Percentiles rank a stretch among this genome's conserved stretches.
phyloP scores from a whole-genome alignment of 768 basidiomycete genomes.

The Lactarius psammicola region DNA sequence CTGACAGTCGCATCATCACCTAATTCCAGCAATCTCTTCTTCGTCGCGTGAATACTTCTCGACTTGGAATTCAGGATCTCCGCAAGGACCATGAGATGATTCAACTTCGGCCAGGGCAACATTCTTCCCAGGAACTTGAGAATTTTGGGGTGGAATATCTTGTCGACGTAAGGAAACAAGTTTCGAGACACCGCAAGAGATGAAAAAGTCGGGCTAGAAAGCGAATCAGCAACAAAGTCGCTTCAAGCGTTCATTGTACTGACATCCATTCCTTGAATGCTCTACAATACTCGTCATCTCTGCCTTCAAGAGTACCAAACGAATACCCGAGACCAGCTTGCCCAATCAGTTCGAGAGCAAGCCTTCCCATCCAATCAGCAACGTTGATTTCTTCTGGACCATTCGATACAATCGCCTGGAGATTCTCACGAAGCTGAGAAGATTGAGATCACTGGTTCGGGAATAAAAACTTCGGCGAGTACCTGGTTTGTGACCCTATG shows the following conservation, averaged over 20 bases:
- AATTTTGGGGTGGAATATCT: conserved; percentile 29
- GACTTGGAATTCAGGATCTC: conserved; percentile 41
- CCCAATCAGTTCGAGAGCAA: conserved; percentile 30
- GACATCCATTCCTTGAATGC: conserved; percentile 28
- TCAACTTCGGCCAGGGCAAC: conserved; percentile 36
- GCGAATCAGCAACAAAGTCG: background rate
- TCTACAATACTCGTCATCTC: background rate
- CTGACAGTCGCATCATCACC: conserved; percentile 38
- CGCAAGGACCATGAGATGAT: conserved; percentile 37
- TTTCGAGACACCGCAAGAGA: conserved; percentile 7
- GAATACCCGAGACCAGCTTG: conserved; percentile 32
- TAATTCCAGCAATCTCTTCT: conserved; percentile 37
- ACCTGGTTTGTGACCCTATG: conserved; percentile 25
- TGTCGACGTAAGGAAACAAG: conserved; percentile 21
- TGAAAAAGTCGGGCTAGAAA: conserved; percentile 21
- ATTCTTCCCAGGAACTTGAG: conserved; percentile 36
- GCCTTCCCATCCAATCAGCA: conserved; percentile 25
- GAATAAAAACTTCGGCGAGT: background rate
- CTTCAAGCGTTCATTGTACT: background rate
- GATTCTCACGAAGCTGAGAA: background rate
- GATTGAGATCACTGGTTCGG: background rate
- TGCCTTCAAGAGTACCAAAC: conserved; percentile 19
- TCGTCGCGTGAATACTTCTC: conserved; percentile 38
- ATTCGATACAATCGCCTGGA: background rate
- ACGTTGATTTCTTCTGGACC: conserved; percentile 26